Evolutionary conservation across 345 rosid species (phyloP), one percentile per base, ranked within the genome.

Genomic region (Gossypium raimondii): DNA sequence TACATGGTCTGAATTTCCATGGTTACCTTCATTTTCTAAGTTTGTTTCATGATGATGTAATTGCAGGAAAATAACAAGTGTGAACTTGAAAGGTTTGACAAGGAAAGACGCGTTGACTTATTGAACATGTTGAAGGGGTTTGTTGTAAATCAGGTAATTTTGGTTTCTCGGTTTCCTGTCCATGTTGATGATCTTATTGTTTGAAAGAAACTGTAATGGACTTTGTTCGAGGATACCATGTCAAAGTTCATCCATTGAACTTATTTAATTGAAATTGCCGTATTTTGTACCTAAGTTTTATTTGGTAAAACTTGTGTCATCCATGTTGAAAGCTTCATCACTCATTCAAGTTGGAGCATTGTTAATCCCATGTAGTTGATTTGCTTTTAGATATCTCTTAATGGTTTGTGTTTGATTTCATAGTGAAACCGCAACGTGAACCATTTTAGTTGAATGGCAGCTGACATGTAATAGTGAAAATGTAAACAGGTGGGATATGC

Each of bases 91-190:
- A 87, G 99, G 90, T 85, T 95, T 57, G 94, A 88, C 73, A 82
- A 78, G 69, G 98, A 92, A 87, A 91, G 97, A 77, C 89, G 81
- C 9, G 81, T 86, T 0, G 98, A 92, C 85, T 89, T 92, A 78
- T 79, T 87, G 81, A 91, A 83, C 87, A 94, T 92, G 98, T 75
- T 92, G 85, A 92, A 89, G 79, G 98, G 98, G 34, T 90, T 91
- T 86, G 98, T 91, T 72, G 87, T 80, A 76, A 94, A 86, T 81
- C 98, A 94, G 98, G 98, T 94, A 85, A 58, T 7, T 50, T 69
- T 24, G 2, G 22, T 56, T 41, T 45, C 44, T 67, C 63, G 12
- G 29, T 47, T 70, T 59, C 20, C 18, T 13, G 22, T 22, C 61
- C 10, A 1, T 58, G 6, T 56, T 41, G 20, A 59, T 43, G 58